Evolutionary conservation across 352 stramenopile species (phyloP).

Genomic region (Pythium monospermum): DNA sequence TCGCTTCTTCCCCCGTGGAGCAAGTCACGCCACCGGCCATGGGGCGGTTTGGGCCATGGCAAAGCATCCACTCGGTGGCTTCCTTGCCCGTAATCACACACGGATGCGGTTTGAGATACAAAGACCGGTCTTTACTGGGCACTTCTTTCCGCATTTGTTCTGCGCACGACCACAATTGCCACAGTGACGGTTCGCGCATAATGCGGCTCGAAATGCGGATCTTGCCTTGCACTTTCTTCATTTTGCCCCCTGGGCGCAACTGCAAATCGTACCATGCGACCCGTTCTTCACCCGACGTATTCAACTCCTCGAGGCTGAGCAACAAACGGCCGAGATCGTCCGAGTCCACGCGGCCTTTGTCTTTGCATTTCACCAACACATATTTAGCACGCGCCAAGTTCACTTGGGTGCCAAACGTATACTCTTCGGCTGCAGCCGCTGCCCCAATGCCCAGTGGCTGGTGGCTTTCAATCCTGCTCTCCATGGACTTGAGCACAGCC

Average conservation of each 20-base stretch:
- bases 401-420: slow-evolving; percentile 81
- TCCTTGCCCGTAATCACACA: slow-evolving; percentile 79
- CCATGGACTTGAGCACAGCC: slow-evolving; percentile 70
- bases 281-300: slow-evolving; percentile 76
- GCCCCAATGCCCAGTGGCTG: slow-evolving; percentile 83
- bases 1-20: slow-evolving; percentile 76
- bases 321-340: slow-evolving; percentile 76
- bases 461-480: slow-evolving; percentile 73
- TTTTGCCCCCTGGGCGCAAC: slow-evolving; percentile 67
- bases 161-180: slow-evolving; percentile 78
- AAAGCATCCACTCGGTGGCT: slow-evolving; percentile 80
- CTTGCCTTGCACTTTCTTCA: slow-evolving; percentile 84
- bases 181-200: slow-evolving; percentile 72
- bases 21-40: slow-evolving; percentile 84
- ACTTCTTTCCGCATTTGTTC: slow-evolving; percentile 83
- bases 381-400: slow-evolving; percentile 77
- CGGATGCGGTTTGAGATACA: slow-evolving; percentile 83
- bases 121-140: slow-evolving; percentile 55
- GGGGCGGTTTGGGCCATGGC: slow-evolving; percentile 75
- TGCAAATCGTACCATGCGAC: slow-evolving; percentile 86
- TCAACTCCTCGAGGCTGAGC: slow-evolving; percentile 77
- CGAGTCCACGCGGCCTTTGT: slow-evolving; percentile 80
- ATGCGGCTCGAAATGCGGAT: slow-evolving; percentile 82
- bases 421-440: slow-evolving; percentile 75
- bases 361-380: slow-evolving; percentile 84